Base-by-base conservation (phyloP, 116 monocot species). In the Iris pallida region DNA sequence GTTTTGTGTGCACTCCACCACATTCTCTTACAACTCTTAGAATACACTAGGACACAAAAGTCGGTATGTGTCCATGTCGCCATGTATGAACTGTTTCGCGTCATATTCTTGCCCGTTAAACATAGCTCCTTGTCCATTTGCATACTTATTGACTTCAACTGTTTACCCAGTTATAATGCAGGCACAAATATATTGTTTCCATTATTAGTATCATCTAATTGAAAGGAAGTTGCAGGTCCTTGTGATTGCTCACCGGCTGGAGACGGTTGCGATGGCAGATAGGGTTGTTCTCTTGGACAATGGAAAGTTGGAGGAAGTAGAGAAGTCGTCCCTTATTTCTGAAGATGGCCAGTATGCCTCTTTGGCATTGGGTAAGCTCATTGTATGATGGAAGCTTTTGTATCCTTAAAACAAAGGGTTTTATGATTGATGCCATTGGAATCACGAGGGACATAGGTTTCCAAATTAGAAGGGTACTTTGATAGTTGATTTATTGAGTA, bases 191-290 rank as follows among this genome's bases (percentile, higher is more conserved):
- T 51, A 12, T 57, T 6, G 17, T 30, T 43, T 64, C 9, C 7
- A 60, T 4, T 16, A 1, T 47, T 3, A 7, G 5, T 51, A 5
- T 42, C 6, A 13, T 10, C 57, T 13, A 65, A 56, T 47, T 18
- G 59, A 16, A 65, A 4, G 15, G 42, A 71, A 40, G 4, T 69
- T 77, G 8, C 73, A 95, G 95, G 87, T 95, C 20, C 57, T 95
- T 42, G 75, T 95, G 8, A 90, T 88, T 58, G 91, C 91, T 5
- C 95, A 95, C 59, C 71, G 95, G 8, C 20, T 79, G 42, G 91
- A 95, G 59, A 95, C 91, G 2, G 57, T 94, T 47, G 56, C 77
- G 57, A 90, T 88, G 85, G 94, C 90, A 8, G 90, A 94, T 59
- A 83, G 94, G 53, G 83, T 90, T 66, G 16, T 94, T 17, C 66